Evolutionary conservation across 108 stramenopile genomes (phyloP).

Genomic region (Seminavis robusta): DNA sequence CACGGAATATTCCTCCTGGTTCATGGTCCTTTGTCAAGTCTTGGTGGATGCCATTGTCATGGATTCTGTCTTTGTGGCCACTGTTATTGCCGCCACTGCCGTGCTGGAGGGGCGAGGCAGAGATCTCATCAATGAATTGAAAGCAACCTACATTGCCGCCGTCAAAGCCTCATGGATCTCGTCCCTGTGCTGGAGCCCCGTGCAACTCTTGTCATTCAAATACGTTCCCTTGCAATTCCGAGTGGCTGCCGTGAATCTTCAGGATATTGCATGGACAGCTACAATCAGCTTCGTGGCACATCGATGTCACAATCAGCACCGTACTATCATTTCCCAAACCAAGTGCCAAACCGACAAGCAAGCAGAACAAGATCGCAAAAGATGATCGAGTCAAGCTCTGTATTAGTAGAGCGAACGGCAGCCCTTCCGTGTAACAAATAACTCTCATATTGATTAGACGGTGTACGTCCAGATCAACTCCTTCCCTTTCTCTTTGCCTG

Average conservation of each 20-base stretch:
- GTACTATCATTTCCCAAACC: too few species aligned
- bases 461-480: too few species aligned
- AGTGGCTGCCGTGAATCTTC: conserved; percentile 68
- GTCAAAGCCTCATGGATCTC: conserved; percentile 56
- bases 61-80: conserved; percentile 60
- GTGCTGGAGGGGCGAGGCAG: conserved; percentile 51
- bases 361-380: too few species aligned
- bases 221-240: conserved; percentile 58
- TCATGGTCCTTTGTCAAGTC: conserved; percentile 46
- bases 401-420: too few species aligned
- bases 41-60: conserved; percentile 48
- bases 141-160: conserved; percentile 41
- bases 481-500: too few species aligned
- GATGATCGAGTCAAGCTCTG: too few species aligned
- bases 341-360: too few species aligned
- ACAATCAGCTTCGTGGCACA: conserved; percentile 68
- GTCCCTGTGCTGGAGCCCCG: conserved; percentile 39
- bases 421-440: too few species aligned
- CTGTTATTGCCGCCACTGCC: conserved; percentile 49
- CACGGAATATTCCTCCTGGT: conserved; percentile 12
- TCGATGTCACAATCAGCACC: too few species aligned
- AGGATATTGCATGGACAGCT: conserved; percentile 72
- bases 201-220: conserved; percentile 68
- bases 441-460: too few species aligned
- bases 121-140: conserved; percentile 28